Evolutionary conservation across 106 monocot genomes (phyloP).

Genomic region (Alisma plantagoaquatica): DNA sequence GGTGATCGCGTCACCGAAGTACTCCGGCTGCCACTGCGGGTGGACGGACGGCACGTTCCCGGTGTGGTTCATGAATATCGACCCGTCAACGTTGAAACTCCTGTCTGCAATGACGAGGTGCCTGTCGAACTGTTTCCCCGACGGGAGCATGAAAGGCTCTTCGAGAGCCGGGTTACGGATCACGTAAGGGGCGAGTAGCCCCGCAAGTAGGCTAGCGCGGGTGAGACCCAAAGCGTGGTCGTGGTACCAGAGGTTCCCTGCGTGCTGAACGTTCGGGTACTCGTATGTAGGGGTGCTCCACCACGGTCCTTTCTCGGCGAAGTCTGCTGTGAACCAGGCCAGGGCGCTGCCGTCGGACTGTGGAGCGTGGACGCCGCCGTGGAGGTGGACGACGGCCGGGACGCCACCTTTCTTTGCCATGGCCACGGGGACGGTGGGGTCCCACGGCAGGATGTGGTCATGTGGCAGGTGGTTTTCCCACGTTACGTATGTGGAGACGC

Average conservation of each 20-base stretch:
- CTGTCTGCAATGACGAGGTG: conserved; percentile 5
- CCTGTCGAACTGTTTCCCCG: conserved; percentile 2
- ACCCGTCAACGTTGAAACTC: conserved; percentile 5
- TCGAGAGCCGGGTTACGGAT: conserved; percentile 4
- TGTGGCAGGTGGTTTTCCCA: conserved; percentile 9
- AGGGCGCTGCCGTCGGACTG: conserved; percentile 10
- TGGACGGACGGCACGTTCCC: conserved; percentile 7
- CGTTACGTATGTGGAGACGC: conserved; percentile 1
- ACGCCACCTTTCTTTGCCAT: background rate
- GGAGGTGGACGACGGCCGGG: conserved; percentile 10
- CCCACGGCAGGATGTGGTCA: conserved; percentile 8
- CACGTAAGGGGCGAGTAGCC: conserved; percentile 6
- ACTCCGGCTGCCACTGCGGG: conserved; percentile 18
- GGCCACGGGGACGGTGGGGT: conserved; percentile 10
- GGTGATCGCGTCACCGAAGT: conserved; percentile 6
- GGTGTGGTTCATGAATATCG: conserved; percentile 3
- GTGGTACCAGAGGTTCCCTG: conserved; percentile 12
- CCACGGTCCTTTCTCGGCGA: background rate
- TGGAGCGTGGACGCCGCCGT: conserved; percentile 2
- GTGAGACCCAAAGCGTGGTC: too few relatives aligned
- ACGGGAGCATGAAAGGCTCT: background rate
- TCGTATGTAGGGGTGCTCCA: background rate
- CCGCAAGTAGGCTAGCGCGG: conserved; percentile 9
- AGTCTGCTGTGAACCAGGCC: conserved; percentile 11
- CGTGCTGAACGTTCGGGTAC: conserved; percentile 8